These are phyloP conservation scores for Rhizophagus clarus DNA, from an alignment of 192 early-diverging fungal species.

Conservation along the genomic window DNA sequence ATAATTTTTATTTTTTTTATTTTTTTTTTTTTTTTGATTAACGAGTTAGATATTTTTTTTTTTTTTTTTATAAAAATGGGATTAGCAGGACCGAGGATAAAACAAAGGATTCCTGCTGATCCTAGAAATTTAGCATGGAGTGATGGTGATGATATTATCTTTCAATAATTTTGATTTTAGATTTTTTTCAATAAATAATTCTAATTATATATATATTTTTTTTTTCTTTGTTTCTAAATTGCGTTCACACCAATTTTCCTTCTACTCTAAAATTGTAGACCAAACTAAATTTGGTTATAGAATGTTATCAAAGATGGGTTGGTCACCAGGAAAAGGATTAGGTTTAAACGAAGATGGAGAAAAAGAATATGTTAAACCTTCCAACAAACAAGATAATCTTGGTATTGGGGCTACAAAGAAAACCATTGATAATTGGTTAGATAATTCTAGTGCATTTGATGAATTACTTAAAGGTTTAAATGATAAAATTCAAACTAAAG, in stretches of 20 bases:
- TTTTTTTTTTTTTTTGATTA: no score
- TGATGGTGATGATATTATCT: slow-evolving; percentile 55
- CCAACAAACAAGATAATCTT: slow-evolving; percentile 82
- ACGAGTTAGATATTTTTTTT: neutral
- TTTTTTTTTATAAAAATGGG: slow-evolving; percentile 53
- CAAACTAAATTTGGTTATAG: slow-evolving; percentile 83
- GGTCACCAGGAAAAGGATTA: slow-evolving; percentile 90
- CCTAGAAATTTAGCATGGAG: slow-evolving; percentile 94
- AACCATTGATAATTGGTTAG: slow-evolving; percentile 92
- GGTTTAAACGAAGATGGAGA: slow-evolving; percentile 86
- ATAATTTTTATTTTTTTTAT: neutral
- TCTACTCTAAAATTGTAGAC: slow-evolving; percentile 49
- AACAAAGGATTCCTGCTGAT: slow-evolving; percentile 83
- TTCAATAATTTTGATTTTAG: neutral
- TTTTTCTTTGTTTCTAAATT: neutral
- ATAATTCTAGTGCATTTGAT: slow-evolving; percentile 85
- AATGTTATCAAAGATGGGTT: slow-evolving; percentile 96
- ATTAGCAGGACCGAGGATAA: slow-evolving; percentile 64
- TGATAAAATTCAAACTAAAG: slow-evolving; percentile 48
- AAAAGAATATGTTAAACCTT: slow-evolving; percentile 84
- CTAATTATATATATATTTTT: slow-evolving; percentile 10
- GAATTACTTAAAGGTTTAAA: slow-evolving; percentile 82
- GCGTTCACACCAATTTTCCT: neutral
- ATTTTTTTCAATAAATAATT: neutral
- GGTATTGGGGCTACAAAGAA: slow-evolving; percentile 91